phyloP scores from a whole-genome alignment of 371 early-diverging fungal species.

The Apophysomyces elegans region DNA sequence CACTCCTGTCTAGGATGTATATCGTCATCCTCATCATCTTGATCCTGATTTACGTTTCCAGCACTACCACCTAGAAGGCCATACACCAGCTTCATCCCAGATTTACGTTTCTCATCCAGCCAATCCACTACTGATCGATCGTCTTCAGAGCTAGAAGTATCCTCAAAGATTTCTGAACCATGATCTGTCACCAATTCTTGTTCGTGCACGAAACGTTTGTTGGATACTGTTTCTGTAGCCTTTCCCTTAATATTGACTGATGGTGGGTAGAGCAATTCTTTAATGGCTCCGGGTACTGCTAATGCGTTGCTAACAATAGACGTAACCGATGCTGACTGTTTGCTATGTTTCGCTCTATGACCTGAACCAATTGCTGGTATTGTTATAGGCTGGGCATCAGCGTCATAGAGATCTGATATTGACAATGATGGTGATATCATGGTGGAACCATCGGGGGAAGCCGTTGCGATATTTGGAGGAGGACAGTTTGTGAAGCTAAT shows the following conservation, averaged over 20 bases:
- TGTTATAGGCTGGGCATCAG: slow-evolving; percentile 33
- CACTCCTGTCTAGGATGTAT: slow-evolving; percentile 25
- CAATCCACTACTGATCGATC: slow-evolving; percentile 41
- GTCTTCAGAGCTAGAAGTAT: slow-evolving; percentile 45
- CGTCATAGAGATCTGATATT: slow-evolving; percentile 43
- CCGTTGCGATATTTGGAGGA: neutral
- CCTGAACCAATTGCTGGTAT: slow-evolving; percentile 20
- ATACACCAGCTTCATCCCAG: slow-evolving; percentile 52
- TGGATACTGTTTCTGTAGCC: slow-evolving; percentile 1
- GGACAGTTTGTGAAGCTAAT: neutral
- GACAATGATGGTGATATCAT: slow-evolving; percentile 42
- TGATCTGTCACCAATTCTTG: slow-evolving; percentile 15
- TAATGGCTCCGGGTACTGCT: slow-evolving; percentile 36
- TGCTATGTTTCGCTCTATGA: slow-evolving; percentile 8
- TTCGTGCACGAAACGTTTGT: slow-evolving; percentile 2
- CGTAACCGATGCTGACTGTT: slow-evolving; percentile 16
- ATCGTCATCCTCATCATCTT: slow-evolving; percentile 29
- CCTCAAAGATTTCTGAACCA: slow-evolving; percentile 16
- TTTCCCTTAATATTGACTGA: slow-evolving; percentile 17
- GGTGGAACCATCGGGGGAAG: slow-evolving; percentile 6
- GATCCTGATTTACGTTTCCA: slow-evolving; percentile 35
- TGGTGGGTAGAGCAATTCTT: slow-evolving; percentile 34
- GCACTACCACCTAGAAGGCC: slow-evolving; percentile 34
- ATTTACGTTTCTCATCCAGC: slow-evolving; percentile 44
- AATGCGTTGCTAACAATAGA: slow-evolving; percentile 40